Evolutionary conservation across 2,329 filamentous ascomycete genomes (phyloP).

Genomic region (Epichloe gansuensis): DNA sequence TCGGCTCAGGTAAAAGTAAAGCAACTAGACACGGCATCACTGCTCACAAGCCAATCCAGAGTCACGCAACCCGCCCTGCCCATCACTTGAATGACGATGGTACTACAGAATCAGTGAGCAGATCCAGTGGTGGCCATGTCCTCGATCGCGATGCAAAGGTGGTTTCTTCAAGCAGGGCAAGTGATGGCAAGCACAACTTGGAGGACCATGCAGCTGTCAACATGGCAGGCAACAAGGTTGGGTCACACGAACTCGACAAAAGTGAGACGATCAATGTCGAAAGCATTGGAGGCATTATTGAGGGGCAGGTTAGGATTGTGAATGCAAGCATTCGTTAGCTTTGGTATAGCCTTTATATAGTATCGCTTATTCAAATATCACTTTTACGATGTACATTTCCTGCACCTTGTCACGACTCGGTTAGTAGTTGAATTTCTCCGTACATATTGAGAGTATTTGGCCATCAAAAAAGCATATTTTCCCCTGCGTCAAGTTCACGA

Average conservation of each 20-base stretch:
- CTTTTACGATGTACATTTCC: no score
- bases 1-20: not conserved
- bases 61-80: not conserved
- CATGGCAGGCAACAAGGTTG: not conserved
- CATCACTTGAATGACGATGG: slow-evolving; percentile 7
- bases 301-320: not conserved
- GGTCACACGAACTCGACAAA: not conserved
- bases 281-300: not conserved
- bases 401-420: no score
- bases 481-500: no score
- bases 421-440: no score
- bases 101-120: not conserved
- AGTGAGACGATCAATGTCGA: not conserved
- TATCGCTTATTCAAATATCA: not conserved
- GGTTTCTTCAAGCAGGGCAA: not conserved
- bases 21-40: slow-evolving; percentile 4
- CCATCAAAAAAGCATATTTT: not conserved
- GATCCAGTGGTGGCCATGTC: not conserved
- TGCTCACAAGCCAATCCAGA: not conserved
- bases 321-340: not conserved
- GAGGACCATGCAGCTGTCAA: not conserved
- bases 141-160: slow-evolving; percentile 1
- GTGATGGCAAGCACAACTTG: not conserved
- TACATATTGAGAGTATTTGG: no score
- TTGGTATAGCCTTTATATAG: not conserved